Conservation (phyloP, 257 asterid genomes). For the Lithospermum erythrorhizon region DNA sequence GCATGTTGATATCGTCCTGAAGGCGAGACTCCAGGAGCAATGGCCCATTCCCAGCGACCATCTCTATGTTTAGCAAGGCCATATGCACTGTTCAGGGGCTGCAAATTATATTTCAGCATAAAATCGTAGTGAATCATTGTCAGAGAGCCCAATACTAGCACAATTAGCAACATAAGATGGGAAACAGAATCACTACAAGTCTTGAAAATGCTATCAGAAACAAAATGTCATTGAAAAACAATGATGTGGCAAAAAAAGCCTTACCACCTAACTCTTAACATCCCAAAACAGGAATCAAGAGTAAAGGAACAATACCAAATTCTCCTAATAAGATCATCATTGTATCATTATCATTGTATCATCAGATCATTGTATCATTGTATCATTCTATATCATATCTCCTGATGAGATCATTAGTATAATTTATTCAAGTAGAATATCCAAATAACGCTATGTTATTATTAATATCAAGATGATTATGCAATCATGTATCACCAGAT, state of each 20-base stretch:
- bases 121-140: not conserved
- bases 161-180: not conserved
- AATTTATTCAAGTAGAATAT: too few species aligned
- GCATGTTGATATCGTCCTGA: constrained; percentile 99
- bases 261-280: not conserved
- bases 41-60: constrained; percentile 99
- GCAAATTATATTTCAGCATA: constrained; percentile 16
- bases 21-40: constrained; percentile 99
- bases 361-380: too few species aligned
- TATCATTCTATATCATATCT: too few species aligned
- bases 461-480: too few species aligned
- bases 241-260: not conserved
- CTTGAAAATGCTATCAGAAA: not conserved
- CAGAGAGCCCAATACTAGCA: not conserved
- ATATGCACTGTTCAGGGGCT: constrained; percentile 97
- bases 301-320: too few species aligned
- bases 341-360: too few species aligned
- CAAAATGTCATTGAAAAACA: not conserved
- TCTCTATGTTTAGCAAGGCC: constrained; percentile 99
- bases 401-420: too few species aligned
- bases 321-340: too few species aligned
- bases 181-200: not conserved
- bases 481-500: too few species aligned
- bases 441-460: too few species aligned
- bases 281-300: not conserved